phyloP scores from a whole-genome alignment of 1,284 basidiomycete species.

The Abortiporus biennis region DNA sequence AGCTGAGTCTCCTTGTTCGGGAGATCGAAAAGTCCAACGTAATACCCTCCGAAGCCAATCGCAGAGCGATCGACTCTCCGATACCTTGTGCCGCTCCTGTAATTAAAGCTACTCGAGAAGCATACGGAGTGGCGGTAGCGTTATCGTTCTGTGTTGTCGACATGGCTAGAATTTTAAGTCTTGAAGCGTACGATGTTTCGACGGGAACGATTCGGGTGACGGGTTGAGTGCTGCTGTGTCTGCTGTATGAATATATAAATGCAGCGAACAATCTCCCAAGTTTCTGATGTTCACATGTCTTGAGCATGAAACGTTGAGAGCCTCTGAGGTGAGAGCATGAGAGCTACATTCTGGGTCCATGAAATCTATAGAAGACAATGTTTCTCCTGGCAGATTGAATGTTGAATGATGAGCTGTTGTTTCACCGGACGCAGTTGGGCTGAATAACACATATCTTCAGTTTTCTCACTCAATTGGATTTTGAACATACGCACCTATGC shows the following conservation, averaged over 20 bases:
- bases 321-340: no score
- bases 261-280: not conserved
- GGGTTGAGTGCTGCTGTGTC: not conserved
- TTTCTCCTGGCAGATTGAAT: no score
- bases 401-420: no score
- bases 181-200: not conserved
- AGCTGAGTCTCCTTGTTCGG: constrained; percentile 9
- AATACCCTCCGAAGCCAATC: constrained; percentile 18
- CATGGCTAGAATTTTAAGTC: not conserved
- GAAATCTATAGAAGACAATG: no score
- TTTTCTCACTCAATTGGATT: no score
- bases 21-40: constrained; percentile 18
- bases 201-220: not conserved
- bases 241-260: not conserved
- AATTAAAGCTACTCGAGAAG: constrained; percentile 14
- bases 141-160: no score
- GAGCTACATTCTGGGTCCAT: no score
- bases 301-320: no score
- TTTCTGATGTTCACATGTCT: not conserved
- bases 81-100: constrained; percentile 20
- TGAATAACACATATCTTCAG: no score
- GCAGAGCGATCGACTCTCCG: constrained; percentile 16
- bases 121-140: no score
- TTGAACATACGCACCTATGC: no score
- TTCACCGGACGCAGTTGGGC: no score